Evolutionary conservation across 768 basidiomycete species (phyloP).

Genomic region (Ramaria sp.): DNA sequence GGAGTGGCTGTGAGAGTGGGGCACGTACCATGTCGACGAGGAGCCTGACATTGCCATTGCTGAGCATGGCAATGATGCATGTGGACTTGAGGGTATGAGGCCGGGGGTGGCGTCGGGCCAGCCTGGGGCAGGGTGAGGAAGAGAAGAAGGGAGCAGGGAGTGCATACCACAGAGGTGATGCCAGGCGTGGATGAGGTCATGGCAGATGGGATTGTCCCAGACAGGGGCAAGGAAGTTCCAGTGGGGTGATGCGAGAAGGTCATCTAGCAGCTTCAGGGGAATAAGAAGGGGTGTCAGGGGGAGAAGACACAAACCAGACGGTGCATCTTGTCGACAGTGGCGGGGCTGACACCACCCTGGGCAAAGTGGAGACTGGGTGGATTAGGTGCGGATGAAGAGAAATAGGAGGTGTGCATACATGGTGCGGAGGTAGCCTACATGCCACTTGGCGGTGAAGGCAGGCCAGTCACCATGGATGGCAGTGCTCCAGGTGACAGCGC

Average conservation of each 20-base stretch:
- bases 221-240: constrained; percentile 38
- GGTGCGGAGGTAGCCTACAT: constrained; percentile 35
- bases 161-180: constrained; percentile 31
- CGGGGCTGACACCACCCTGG: constrained; percentile 33
- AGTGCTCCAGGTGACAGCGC: background rate
- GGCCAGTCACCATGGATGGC: constrained; percentile 24
- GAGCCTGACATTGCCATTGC: constrained; percentile 54
- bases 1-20: background rate
- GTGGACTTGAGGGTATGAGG: constrained; percentile 46
- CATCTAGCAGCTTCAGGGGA: constrained; percentile 41
- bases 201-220: constrained; percentile 35
- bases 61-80: constrained; percentile 40
- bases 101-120: constrained; percentile 48
- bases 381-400: background rate
- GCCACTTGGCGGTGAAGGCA: constrained; percentile 48
- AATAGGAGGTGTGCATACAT: constrained; percentile 32
- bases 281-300: background rate
- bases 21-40: constrained; percentile 46
- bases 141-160: background rate
- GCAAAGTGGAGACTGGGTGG: constrained; percentile 27
- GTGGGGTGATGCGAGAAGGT: constrained; percentile 35
- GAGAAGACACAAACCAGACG: constrained; percentile 29
- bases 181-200: constrained; percentile 42
- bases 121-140: constrained; percentile 22
- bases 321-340: constrained; percentile 46